Evolutionary conservation across 768 basidiomycete genomes (phyloP).

Genomic region (Solioccasus polychromus): DNA sequence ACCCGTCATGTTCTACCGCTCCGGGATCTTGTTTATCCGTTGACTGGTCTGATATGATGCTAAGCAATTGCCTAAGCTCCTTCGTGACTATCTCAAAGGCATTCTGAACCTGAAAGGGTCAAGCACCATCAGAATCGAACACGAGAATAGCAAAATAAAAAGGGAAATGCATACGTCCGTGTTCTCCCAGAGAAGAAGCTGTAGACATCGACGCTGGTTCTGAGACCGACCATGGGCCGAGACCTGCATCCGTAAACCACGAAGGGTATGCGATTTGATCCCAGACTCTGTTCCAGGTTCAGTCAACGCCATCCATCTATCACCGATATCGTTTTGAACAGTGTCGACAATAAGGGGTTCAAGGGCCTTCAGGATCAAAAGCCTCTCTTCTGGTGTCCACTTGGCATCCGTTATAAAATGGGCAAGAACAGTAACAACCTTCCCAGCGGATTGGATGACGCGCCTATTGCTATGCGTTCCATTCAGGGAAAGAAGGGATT

Average conservation of each 20-base stretch:
- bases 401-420: slow-evolving; percentile 37
- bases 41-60: slow-evolving; percentile 27
- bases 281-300: slow-evolving; percentile 50
- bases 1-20: slow-evolving; percentile 52
- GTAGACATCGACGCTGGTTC: slow-evolving; percentile 39
- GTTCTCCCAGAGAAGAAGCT: slow-evolving; percentile 63
- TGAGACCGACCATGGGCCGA: slow-evolving; percentile 6
- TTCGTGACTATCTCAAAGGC: slow-evolving; percentile 31
- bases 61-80: slow-evolving; percentile 42
- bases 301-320: slow-evolving; percentile 48
- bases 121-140: not conserved
- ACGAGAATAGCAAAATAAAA: not conserved
- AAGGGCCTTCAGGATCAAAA: slow-evolving; percentile 61
- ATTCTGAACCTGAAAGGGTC: slow-evolving; percentile 54
- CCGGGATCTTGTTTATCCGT: slow-evolving; percentile 22
- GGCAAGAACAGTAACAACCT: slow-evolving; percentile 43
- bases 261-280: slow-evolving; percentile 56
- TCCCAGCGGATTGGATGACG: slow-evolving; percentile 62
- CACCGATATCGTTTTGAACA: slow-evolving; percentile 24
- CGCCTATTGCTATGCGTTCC: slow-evolving; percentile 59
- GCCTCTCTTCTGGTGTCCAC: slow-evolving; percentile 64
- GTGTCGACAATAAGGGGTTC: slow-evolving; percentile 57
- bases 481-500: slow-evolving; percentile 61
- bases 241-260: slow-evolving; percentile 26
- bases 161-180: slow-evolving; percentile 55